These are phyloP conservation scores for Cladosporium sp. DNA, from an alignment of 2,329 filamentous ascomycete species.

Conservation along the genomic window DNA sequence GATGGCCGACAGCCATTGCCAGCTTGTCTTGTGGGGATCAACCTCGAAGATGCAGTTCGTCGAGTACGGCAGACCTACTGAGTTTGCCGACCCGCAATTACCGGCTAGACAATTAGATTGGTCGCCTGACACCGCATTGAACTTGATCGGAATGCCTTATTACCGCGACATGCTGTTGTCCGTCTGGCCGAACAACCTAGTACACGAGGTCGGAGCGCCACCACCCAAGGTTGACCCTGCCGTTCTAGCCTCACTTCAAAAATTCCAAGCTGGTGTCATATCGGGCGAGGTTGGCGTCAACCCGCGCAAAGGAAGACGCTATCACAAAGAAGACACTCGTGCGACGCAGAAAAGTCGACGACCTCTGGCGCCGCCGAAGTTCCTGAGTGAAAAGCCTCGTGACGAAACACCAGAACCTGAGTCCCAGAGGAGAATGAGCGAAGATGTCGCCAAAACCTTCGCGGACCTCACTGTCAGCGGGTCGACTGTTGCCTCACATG, in stretches of 20 bases:
- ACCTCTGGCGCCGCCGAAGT: conserved; percentile 75
- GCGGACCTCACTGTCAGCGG: conserved; percentile 68
- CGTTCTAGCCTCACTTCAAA: conserved; percentile 64
- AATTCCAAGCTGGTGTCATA: conserved; percentile 61
- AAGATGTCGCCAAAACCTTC: conserved; percentile 62
- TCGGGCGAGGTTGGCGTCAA: conserved; percentile 22
- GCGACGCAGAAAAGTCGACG: conserved; percentile 56
- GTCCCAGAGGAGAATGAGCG: conserved; percentile 40
- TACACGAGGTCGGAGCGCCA: conserved; percentile 82
- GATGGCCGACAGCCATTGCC: conserved; percentile 72
- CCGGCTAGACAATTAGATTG: conserved; percentile 44
- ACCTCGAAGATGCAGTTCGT: conserved; percentile 82
- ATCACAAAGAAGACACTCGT: conserved; percentile 61
- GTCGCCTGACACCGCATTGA: conserved; percentile 69
- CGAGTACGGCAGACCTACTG: conserved; percentile 71
- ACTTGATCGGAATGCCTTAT: conserved; percentile 83
- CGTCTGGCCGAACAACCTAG: conserved; percentile 78
- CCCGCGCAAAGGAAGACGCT: conserved; percentile 66
- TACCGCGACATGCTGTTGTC: conserved; percentile 87
- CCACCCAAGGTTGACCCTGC: conserved; percentile 69
- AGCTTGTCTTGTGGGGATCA: conserved; percentile 84
- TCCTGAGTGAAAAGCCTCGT: conserved; percentile 82
- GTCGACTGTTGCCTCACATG: conserved; percentile 64
- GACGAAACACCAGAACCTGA: conserved; percentile 50
- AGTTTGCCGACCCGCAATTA: conserved; percentile 67